These are phyloP conservation scores for Bigelowiella natans DNA, from an alignment of 78 protist species.

Conservation along the genomic window DNA sequence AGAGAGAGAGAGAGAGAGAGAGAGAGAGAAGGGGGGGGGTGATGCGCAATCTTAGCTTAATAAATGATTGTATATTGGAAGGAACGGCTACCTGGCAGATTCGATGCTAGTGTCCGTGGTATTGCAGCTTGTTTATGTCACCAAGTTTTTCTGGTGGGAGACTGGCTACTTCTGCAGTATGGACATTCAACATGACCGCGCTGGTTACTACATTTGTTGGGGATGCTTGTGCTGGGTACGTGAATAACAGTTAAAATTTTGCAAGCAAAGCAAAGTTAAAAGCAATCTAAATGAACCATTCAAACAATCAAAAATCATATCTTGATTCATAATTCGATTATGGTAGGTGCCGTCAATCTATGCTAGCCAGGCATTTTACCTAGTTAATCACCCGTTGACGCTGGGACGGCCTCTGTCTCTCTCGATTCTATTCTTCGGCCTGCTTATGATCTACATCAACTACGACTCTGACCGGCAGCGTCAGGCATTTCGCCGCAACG, in stretches of 20 bases:
- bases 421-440: background rate
- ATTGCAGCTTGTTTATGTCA: background rate
- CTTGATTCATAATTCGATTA: no score
- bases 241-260: no score
- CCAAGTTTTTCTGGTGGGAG: conserved; percentile 4
- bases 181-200: conserved; percentile 11
- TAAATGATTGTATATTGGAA: background rate
- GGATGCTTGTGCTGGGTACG: background rate
- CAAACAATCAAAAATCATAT: no score
- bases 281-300: no score
- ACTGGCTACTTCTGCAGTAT: conserved; percentile 12
- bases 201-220: background rate
- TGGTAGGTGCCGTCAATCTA: background rate
- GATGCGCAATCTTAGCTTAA: background rate
- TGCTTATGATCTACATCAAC: background rate
- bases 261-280: no score
- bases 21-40: background rate
- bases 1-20: background rate
- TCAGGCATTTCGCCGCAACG: no score
- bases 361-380: background rate
- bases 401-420: background rate
- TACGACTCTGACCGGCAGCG: background rate
- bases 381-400: background rate
- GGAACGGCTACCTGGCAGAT: background rate
- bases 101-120: background rate